Percentiles rank a stretch among this genome's conserved stretches.
These are phyloP conservation scores for Suillus brevipes DNA, from an alignment of 768 basidiomycete genomes.

Conservation along the genomic window DNA sequence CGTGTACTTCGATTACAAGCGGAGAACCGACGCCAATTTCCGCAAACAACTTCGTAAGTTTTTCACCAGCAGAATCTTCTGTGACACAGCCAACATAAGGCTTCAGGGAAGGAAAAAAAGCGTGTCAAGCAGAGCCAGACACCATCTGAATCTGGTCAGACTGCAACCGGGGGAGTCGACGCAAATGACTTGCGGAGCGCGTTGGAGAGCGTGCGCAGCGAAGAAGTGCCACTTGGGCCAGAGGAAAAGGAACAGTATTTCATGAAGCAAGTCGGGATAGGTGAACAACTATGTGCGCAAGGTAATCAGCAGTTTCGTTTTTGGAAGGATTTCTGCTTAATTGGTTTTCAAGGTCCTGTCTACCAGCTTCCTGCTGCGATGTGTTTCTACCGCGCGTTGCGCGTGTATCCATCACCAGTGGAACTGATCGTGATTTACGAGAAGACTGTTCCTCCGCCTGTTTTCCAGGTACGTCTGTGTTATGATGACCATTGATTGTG, in stretches of 20 bases:
- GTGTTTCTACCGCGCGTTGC: slow-evolving; percentile 89
- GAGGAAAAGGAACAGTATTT: slow-evolving; percentile 88
- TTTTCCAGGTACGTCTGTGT: slow-evolving; percentile 64
- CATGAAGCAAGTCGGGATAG: slow-evolving; percentile 84
- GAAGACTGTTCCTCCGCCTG: slow-evolving; percentile 78
- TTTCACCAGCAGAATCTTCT: slow-evolving; percentile 14
- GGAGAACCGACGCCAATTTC: slow-evolving; percentile 85
- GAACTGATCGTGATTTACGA: slow-evolving; percentile 96
- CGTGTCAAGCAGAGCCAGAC: slow-evolving; percentile 71
- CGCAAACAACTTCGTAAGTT: slow-evolving; percentile 83
- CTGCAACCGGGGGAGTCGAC: slow-evolving; percentile 32
- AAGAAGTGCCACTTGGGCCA: slow-evolving; percentile 64
- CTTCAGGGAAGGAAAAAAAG: slow-evolving; percentile 88
- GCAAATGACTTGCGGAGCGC: slow-evolving; percentile 61
- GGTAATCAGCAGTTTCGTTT: slow-evolving; percentile 42
- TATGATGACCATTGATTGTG: slow-evolving; percentile 1
- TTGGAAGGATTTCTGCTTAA: background rate
- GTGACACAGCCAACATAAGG: slow-evolving; percentile 7
- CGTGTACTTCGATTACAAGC: slow-evolving; percentile 92
- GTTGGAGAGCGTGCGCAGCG: slow-evolving; percentile 64
- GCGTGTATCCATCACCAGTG: slow-evolving; percentile 91
- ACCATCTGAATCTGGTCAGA: slow-evolving; percentile 35
- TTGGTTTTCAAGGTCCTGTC: slow-evolving; percentile 57
- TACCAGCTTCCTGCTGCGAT: slow-evolving; percentile 81
- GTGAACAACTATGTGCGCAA: slow-evolving; percentile 77